phyloP scores from a whole-genome alignment of 768 basidiomycete species.

The Amanita pallidorosea region DNA sequence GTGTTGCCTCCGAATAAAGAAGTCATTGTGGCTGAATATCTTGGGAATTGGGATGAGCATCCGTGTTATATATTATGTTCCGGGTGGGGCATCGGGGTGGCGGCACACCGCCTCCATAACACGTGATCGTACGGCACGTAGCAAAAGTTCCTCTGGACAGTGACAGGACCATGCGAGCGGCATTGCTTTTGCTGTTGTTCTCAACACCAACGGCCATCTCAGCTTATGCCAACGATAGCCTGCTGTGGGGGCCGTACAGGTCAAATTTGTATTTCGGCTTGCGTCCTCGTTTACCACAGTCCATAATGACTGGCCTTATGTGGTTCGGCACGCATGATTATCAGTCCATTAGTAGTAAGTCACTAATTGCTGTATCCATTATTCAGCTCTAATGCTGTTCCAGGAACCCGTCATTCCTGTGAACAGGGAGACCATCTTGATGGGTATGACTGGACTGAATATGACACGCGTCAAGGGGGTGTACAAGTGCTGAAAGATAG shows the following conservation, averaged over 20 bases:
- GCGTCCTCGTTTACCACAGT: slow-evolving; percentile 73
- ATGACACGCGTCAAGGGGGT: slow-evolving; percentile 79
- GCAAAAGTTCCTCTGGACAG: not conserved
- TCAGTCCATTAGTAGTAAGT: slow-evolving; percentile 55
- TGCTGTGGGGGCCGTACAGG: slow-evolving; percentile 81
- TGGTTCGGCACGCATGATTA: slow-evolving; percentile 92
- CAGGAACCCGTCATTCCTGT: slow-evolving; percentile 77
- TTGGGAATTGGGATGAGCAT: not conserved
- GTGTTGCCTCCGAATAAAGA: not conserved
- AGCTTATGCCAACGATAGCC: slow-evolving; percentile 34
- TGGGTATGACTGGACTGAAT: slow-evolving; percentile 80
- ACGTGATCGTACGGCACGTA: slow-evolving; percentile 3
- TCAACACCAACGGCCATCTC: slow-evolving; percentile 28
- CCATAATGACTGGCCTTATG: slow-evolving; percentile 86
- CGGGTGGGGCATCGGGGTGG: too few species aligned
- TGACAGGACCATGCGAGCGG: not conserved
- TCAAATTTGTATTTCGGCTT: slow-evolving; percentile 96
- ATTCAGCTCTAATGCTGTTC: slow-evolving; percentile 6
- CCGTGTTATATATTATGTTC: not conserved
- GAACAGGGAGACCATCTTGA: slow-evolving; percentile 79
- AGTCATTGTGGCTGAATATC: not conserved
- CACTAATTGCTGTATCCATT: slow-evolving; percentile 1
- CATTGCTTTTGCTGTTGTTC: slow-evolving; percentile 25
- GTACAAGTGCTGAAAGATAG: slow-evolving; percentile 77
- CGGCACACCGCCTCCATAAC: not conserved